Evolutionary conservation across 352 stramenopile genomes (phyloP).

Genomic region (Phytophthora palmivora): DNA sequence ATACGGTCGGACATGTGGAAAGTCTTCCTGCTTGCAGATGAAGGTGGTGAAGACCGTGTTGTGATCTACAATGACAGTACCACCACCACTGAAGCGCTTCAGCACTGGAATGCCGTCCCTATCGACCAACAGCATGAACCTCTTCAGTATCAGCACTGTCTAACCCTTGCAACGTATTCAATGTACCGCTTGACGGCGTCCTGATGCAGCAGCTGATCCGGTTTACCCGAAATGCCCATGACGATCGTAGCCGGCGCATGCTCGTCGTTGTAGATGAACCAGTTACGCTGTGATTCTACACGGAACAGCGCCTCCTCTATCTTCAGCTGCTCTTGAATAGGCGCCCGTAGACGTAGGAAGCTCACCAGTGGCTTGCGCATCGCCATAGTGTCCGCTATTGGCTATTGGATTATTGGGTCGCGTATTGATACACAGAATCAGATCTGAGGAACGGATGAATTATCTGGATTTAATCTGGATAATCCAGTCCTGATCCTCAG

Average conservation of each 20-base stretch:
- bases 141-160: neutral
- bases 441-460: neutral
- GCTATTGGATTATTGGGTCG: conserved; percentile 13
- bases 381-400: conserved; percentile 14
- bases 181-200: conserved; percentile 79
- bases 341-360: conserved; percentile 72
- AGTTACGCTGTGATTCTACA: conserved; percentile 82
- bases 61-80: conserved; percentile 97
- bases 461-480: conserved; percentile 6
- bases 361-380: conserved; percentile 58
- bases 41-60: conserved; percentile 94
- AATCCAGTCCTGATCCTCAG: conserved; percentile 1
- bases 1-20: conserved; percentile 82
- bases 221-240: conserved; percentile 96
- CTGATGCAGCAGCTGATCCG: conserved; percentile 89
- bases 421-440: conserved; percentile 5
- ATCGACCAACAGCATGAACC: neutral
- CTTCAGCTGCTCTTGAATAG: conserved; percentile 86
- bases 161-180: conserved; percentile 7
- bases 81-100: conserved; percentile 96
- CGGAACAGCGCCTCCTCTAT: conserved; percentile 95
- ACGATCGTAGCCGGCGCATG: conserved; percentile 88
- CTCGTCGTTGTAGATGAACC: conserved; percentile 84
- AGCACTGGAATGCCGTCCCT: conserved; percentile 89
- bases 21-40: conserved; percentile 88